phyloP scores from a whole-genome alignment of 352 stramenopile species.

The Phytophthora multivora region DNA sequence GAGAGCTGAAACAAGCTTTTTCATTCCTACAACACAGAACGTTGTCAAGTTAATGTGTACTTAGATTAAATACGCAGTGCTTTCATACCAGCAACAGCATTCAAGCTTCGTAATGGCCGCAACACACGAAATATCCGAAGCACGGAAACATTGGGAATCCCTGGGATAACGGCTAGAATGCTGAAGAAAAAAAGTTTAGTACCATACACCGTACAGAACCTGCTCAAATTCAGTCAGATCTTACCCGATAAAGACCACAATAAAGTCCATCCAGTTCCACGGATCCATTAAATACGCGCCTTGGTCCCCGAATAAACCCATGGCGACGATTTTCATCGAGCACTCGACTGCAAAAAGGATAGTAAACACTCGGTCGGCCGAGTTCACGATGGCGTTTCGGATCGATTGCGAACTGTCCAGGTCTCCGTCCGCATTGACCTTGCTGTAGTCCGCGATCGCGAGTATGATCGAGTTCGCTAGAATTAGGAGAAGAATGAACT shows the following conservation, averaged over 20 bases:
- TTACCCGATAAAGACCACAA: slow-evolving; percentile 88
- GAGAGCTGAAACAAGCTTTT: slow-evolving; percentile 76
- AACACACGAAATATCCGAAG: slow-evolving; percentile 68
- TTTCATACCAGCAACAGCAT: slow-evolving; percentile 57
- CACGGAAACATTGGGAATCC: slow-evolving; percentile 67
- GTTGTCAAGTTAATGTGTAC: background rate
- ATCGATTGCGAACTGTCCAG: slow-evolving; percentile 45
- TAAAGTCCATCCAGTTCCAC: slow-evolving; percentile 92
- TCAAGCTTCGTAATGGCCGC: slow-evolving; percentile 59
- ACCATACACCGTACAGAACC: no score
- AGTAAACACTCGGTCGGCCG: slow-evolving; percentile 60
- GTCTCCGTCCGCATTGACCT: slow-evolving; percentile 48
- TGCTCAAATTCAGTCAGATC: background rate
- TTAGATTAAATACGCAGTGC: background rate
- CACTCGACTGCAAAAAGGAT: slow-evolving; percentile 88
- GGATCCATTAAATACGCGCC: slow-evolving; percentile 84
- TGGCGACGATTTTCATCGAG: slow-evolving; percentile 89
- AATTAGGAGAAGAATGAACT: slow-evolving; percentile 87
- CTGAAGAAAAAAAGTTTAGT: slow-evolving; percentile 17
- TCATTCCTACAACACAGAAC: slow-evolving; percentile 52
- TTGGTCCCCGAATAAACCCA: slow-evolving; percentile 74
- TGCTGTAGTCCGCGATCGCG: slow-evolving; percentile 75
- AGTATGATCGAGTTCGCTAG: slow-evolving; percentile 85
- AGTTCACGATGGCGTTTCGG: slow-evolving; percentile 66
- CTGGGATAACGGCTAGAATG: slow-evolving; percentile 66